Evolutionary conservation across 192 early-diverging fungal species (phyloP).

Genomic region (Jimgerdemannia flammicorona): DNA sequence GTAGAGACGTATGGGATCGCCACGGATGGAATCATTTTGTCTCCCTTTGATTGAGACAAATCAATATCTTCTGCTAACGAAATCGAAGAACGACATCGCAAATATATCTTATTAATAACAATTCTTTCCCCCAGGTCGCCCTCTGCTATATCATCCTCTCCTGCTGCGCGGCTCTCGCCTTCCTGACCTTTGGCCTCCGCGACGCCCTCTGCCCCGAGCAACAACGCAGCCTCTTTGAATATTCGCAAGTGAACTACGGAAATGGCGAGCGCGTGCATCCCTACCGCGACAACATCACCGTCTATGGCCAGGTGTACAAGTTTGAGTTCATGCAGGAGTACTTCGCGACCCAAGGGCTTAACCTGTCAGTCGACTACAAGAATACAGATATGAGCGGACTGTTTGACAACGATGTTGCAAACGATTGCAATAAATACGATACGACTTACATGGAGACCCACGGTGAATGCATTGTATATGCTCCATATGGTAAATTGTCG

Average conservation of each 20-base stretch:
- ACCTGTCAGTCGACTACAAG: slow-evolving; percentile 24
- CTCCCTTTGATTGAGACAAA: no score
- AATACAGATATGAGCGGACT: slow-evolving; percentile 23
- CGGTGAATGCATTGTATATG: slow-evolving; percentile 15
- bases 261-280: slow-evolving; percentile 10
- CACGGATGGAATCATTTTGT: no score
- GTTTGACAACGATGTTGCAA: slow-evolving; percentile 23
- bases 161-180: slow-evolving; percentile 31
- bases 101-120: no score
- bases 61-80: no score
- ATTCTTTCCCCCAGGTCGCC: slow-evolving; percentile 25
- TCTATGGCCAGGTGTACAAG: slow-evolving; percentile 27
- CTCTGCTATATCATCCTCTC: slow-evolving; percentile 38
- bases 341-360: slow-evolving; percentile 15
- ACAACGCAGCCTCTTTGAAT: slow-evolving; percentile 2
- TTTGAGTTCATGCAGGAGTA: slow-evolving; percentile 18
- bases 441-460: slow-evolving; percentile 8
- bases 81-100: no score
- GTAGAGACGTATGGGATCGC: no score
- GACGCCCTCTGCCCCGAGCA: slow-evolving; percentile 26
- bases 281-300: slow-evolving; percentile 15
- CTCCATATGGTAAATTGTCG: slow-evolving; percentile 24
- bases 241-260: slow-evolving; percentile 1
- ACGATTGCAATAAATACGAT: slow-evolving; percentile 21
- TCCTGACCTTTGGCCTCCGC: slow-evolving; percentile 46